Base-by-base conservation (phyloP, 2,329 filamentous ascomycete species). In the Alternaria triticimaculans region DNA sequence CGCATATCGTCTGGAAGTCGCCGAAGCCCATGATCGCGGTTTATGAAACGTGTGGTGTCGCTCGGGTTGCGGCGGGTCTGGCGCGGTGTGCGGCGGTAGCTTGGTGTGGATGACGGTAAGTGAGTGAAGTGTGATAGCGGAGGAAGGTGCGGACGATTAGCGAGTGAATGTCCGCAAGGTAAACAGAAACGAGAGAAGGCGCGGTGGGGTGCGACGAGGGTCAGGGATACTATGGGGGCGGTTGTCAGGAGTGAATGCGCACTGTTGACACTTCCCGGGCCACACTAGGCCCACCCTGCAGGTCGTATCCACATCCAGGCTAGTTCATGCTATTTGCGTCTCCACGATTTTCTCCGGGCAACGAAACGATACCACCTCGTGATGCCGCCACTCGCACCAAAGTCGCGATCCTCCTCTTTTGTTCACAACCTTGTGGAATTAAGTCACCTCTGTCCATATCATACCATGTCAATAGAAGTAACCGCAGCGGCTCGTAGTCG, bases 1-100 rank as follows among this genome's bases (percentile, higher is more conserved):
- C 85, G 87, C 96, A 99, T 84, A 98, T 91, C 72, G 86, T 85
- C 62, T 90, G 88, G 83, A 98, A 98, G 82, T 97, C 92, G 72
- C 95, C 95, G 82, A 98, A 98, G 69, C 90, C 92, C 87, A 96
- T 94, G 6, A 21, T 75, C 10, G 63, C 63, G 60, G 62, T 44
- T 57, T 60, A 43, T 51, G 58, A 49, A 56, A 30, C 48, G 56
- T 51, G 45, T 14, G 46, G 26, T 30, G 60, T 58, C 60, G 55
- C 48, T 62, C 51, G 57, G 43, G 63, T 60, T 53, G 25, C 60
- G 62, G 58, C 55, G 57, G 55, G 49, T 33, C 28, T 44, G 61
- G 49, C 58, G 57, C 30, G 9, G 30, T 37, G 49, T 58, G 23
- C 54, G 65, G 70, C 63, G 45, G 55, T 48, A 43, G 60, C 63